Conservation (phyloP, 176 grass and related monocot genomes). For the Oropetium thomaeum region DNA sequence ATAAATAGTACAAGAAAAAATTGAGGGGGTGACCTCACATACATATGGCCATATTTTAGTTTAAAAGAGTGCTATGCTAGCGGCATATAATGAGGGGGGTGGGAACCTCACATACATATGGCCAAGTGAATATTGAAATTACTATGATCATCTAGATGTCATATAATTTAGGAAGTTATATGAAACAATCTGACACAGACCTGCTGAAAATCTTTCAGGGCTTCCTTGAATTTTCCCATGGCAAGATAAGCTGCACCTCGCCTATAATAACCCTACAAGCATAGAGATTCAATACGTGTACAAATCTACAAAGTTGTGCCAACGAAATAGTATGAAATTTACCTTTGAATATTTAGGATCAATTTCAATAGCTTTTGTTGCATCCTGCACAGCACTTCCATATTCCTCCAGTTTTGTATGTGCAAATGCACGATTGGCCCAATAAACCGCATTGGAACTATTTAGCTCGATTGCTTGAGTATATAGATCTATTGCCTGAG, state of each 20-base stretch:
- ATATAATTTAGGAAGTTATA: background rate
- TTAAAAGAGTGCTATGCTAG: background rate
- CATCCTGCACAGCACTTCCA: slow-evolving; percentile 74
- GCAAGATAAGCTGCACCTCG: slow-evolving; percentile 74
- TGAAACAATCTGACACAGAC: slow-evolving; percentile 23
- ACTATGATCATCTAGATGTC: background rate
- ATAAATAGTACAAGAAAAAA: background rate
- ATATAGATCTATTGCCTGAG: slow-evolving; percentile 73
- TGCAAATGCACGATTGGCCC: slow-evolving; percentile 76
- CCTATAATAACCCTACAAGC: slow-evolving; percentile 81
- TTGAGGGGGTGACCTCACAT: too few species aligned
- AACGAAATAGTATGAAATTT: background rate
- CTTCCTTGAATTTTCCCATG: slow-evolving; percentile 94
- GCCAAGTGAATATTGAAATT: background rate
- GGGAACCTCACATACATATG: too few species aligned
- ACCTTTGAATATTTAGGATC: slow-evolving; percentile 78
- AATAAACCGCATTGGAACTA: slow-evolving; percentile 70
- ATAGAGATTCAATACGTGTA: too few species aligned
- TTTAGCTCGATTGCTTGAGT: slow-evolving; percentile 71
- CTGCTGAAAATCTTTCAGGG: slow-evolving; percentile 87
- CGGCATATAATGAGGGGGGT: too few species aligned
- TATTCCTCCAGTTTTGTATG: slow-evolving; percentile 81
- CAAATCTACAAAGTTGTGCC: too few species aligned
- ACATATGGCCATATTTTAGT: background rate
- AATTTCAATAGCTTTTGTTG: slow-evolving; percentile 67